Evolutionary conservation across 1,284 basidiomycete genomes (phyloP), one percentile per base, ranked within the genome.

Genomic region (Ganoderma resinaceum): DNA sequence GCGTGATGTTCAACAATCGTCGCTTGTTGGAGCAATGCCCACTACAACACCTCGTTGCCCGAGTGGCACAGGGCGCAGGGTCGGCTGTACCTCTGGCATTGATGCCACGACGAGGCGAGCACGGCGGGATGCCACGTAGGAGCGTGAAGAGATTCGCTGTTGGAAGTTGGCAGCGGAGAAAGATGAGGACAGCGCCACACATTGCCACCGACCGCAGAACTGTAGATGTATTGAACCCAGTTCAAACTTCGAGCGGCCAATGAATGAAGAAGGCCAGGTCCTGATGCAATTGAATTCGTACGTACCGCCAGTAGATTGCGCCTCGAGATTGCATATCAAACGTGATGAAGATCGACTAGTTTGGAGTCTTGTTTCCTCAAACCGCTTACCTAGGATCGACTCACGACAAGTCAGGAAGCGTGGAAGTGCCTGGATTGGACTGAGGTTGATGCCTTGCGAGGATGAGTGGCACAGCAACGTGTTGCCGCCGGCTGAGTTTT

Each of bases 291-390:
- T 40, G 20, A n/a, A 11, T 26, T 23, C n/a, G 46, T 60, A 40
- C 37, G 65, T 53, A 33, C 38, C 20, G 29, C 26, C 57, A 42
- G 26, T 52, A 61, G 58, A 55, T 61, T n/a, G 35, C 23, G 16
- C 8, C 20, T n/a, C 23, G n/a, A 43, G 37, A 60, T 63, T 46
- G 49, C 43, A 33, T 33, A 37, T 40, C 58, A 23, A 38, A 23
- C 37, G 37, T 23, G 58, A 57, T 29, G 42, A 40, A 20, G 33
- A 26, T 26, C 2, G 11, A 46, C n/a, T 9, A 6, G 31, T 23
- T 55, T 23, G 20, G 53, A 49, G 61, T 68, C 67, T 68, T 68
- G 63, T 68, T 61, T 64, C 33, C 62, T 49, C 63, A 62, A 46
- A 65, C 63, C 67, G 63, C 58, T 29, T 68, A 26, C 12, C 12